phyloP scores from a whole-genome alignment of 2,329 filamentous ascomycete genomes.

The Stemphylium lycopersici region DNA sequence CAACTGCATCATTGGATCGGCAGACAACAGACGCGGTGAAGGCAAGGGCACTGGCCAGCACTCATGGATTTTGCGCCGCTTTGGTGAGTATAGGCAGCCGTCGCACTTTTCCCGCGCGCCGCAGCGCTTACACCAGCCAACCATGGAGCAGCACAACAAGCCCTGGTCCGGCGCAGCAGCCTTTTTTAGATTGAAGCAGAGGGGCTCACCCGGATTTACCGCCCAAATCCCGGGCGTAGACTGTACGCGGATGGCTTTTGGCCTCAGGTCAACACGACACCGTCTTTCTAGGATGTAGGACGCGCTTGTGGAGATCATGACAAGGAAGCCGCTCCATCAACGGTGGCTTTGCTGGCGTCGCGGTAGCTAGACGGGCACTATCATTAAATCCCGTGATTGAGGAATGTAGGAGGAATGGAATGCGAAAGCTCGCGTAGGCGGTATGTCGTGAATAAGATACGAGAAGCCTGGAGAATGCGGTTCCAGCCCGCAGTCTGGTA shows the following conservation, averaged over 20 bases:
- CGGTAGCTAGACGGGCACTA: background rate
- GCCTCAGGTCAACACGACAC: background rate
- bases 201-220: background rate
- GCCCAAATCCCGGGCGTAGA: background rate
- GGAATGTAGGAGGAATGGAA: background rate
- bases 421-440: background rate
- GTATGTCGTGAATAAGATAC: background rate
- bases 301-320: background rate
- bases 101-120: constrained; percentile 6
- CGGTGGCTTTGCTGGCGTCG: background rate
- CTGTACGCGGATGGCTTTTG: background rate
- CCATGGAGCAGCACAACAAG: background rate
- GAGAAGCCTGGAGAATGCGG: background rate
- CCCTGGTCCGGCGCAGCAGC: background rate
- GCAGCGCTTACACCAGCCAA: constrained; percentile 13
- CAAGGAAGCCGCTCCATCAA: background rate
- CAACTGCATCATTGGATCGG: background rate
- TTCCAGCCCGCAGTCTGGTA: background rate
- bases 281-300: constrained; percentile 1
- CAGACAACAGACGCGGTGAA: background rate
- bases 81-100: background rate
- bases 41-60: background rate
- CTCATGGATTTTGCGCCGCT: background rate
- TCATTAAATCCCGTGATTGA: background rate
- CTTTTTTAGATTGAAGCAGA: background rate